phyloP scores from a whole-genome alignment of 768 basidiomycete genomes.

The Leucosporidium yakuticum region DNA sequence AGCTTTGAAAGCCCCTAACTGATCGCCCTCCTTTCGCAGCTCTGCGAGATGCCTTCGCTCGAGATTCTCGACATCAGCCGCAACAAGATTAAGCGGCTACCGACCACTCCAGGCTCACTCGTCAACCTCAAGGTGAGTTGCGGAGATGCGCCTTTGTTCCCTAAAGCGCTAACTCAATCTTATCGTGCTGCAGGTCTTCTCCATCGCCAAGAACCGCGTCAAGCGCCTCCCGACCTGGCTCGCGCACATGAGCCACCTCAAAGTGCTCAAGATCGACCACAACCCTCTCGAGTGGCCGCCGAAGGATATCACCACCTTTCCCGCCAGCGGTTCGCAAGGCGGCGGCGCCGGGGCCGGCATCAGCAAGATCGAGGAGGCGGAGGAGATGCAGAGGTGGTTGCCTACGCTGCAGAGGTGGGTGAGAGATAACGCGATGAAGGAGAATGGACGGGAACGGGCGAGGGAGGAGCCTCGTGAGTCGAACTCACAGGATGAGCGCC shows the following conservation, averaged over 20 bases:
- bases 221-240: constrained; percentile 72
- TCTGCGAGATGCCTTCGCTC: constrained; percentile 74
- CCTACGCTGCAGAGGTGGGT: constrained; percentile 22
- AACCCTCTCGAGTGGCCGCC: constrained; percentile 96
- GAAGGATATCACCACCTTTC: constrained; percentile 45
- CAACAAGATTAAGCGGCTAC: constrained; percentile 78
- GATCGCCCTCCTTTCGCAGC: constrained; percentile 47
- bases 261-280: constrained; percentile 75
- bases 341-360: not conserved
- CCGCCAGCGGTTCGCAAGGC: not conserved
- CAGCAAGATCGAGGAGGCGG: constrained; percentile 48
- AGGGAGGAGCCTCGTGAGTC: too few relatives aligned
- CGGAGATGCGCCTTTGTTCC: constrained; percentile 33
- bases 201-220: constrained; percentile 77
- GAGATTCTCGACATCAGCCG: constrained; percentile 92
- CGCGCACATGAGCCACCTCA: constrained; percentile 61
- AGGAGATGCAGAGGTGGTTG: constrained; percentile 67
- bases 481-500: too few relatives aligned
- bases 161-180: not conserved
- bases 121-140: constrained; percentile 59
- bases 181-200: constrained; percentile 61
- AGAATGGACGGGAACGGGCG: not conserved
- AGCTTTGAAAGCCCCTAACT: constrained; percentile 4
- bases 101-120: constrained; percentile 71
- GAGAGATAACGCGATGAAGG: constrained; percentile 11